Percentiles rank a stretch among this genome's conserved stretches.
These are phyloP conservation scores for Saccharomycopsis phalli DNA, from an alignment of 1,139 yeast genomes.

Conservation along the genomic window DNA sequence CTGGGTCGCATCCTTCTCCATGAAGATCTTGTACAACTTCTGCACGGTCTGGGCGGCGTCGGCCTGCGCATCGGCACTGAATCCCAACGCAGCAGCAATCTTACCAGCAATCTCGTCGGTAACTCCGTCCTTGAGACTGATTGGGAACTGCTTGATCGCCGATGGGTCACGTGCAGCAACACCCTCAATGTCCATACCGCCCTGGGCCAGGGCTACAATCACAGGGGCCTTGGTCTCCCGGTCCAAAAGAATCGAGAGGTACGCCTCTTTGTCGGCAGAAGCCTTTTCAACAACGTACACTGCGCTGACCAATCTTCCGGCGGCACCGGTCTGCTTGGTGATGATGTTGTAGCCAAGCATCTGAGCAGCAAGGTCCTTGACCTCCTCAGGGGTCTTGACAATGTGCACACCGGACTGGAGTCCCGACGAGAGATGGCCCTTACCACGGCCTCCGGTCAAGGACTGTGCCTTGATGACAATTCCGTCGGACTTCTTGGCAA, in stretches of 20 bases:
- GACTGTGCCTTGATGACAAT: constrained; percentile 97
- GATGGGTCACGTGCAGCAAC: constrained; percentile 89
- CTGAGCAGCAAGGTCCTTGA: constrained; percentile 74
- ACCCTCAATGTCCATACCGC: constrained; percentile 99
- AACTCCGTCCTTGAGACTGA: constrained; percentile 72
- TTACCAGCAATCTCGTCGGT: constrained; percentile 67
- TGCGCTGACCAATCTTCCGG: constrained; percentile 95
- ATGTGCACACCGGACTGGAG: constrained; percentile 95
- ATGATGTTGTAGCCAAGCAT: constrained; percentile 89
- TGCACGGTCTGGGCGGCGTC: constrained; percentile 85
- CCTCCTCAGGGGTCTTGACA: constrained; percentile 80
- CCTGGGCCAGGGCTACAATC: constrained; percentile 94
- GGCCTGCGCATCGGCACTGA: constrained; percentile 65
- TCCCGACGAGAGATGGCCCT: constrained; percentile 94
- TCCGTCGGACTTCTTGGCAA: constrained; percentile 56
- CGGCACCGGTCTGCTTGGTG: constrained; percentile 97
- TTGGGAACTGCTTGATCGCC: constrained; percentile 84
- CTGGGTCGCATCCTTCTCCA: constrained; percentile 92
- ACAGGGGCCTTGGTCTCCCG: constrained; percentile 84
- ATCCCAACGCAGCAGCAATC: constrained; percentile 76
- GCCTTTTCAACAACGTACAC: constrained; percentile 94
- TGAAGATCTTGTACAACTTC: constrained; percentile 81
- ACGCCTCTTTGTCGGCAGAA: constrained; percentile 89
- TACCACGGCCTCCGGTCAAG: constrained; percentile 98
- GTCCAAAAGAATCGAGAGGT: constrained; percentile 91